Base-by-base conservation (phyloP, 179 eudicot genomes). In the Actinidia polygama region DNA sequence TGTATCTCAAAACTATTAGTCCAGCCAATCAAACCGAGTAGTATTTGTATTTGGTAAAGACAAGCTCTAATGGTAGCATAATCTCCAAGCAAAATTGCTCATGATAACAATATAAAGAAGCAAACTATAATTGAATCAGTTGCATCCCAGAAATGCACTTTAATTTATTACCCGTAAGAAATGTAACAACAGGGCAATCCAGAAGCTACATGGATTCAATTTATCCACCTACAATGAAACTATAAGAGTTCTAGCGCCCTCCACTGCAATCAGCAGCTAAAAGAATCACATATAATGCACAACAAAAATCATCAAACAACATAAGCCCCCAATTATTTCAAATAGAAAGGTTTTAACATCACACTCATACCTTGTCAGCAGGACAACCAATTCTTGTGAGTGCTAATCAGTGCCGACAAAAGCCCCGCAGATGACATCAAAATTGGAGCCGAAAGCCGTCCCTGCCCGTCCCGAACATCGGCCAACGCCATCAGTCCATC, bases 401-500 rank as follows among this genome's bases (percentile, higher is more conserved):
- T 90, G 66, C 99, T 96, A 77, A 96, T 93, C 7, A 96, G 3
- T 6, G 98, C 99, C 18, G 99, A 96, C 80, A 95, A 69, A 7
- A 96, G 86, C 53, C 99, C 99, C 3, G 99, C 98, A 3, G 88
- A 89, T 4, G 99, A 91, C 63, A 93, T 11, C 78, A 95, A 63
- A 58, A 90, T 16, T 8, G 98, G 98, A 73, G 82, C 88, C 30
- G 92, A 87, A 2, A 96, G 70, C 87, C 15, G 79, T 71, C 96
- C 96, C 55, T 88, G 87, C 0, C 94, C 92, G 8, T 91, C 97
- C 44, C 94, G 79, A 72, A 93, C 84, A 88, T 96, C 99, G 0
- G 95, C 93, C 83, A 96, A 75, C 10, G 98, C 98, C 98, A 96
- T 96, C 66, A 96, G 82, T 15, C 89, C 98, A 86, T 96, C 99